Base-by-base conservation (phyloP, 1,139 yeast species). In the Pichia cactophila region DNA sequence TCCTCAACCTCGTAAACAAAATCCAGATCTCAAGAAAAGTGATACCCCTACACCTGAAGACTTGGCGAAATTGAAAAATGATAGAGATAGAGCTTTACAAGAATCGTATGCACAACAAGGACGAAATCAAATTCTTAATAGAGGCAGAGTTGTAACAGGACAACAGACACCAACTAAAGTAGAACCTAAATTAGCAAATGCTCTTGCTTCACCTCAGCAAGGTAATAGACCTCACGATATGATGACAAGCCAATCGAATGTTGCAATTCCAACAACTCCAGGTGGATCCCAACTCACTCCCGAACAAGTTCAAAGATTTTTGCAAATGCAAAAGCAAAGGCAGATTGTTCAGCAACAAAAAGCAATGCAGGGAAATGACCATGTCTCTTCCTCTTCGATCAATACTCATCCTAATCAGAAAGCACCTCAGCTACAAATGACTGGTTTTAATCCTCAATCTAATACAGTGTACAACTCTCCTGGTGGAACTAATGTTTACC, bases 21-120 rank as follows among this genome's bases (percentile, higher is more conserved):
- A 47, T 59, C 60, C 66, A 66, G 65, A 62, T 23, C 55, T 56
- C 4, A 60, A 56, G 41, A 51, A 60, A 38, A 61, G 67, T 51
- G 66, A 67, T 46, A 71, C 77, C 0, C 95, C 96, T 1, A 77
- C 94, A 0, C 97, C 97, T 0, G 80, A 83, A 12, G 96, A 89
- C 59, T 75, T 90, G 59, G 79, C 96, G 0, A 79, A 79, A 56
- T 69, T 89, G 70, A 90, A 89, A 65, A 80, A 73, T 58, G 96
- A 90, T 56, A 73, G 96, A 53, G 97, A 90, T 60, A 84, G 83
- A 64, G 82, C 94, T 0, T 76, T 86, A 20, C 88, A 85, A 55
- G 90, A 83, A 56, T 85, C 86, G 1, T 82, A 79, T 60, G 65
- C 60, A 4, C 63, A 59, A 43, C 58, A 55, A 35, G 49, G 47